Percentiles rank a stretch among this genome's conserved stretches.
Evolutionary conservation across 768 basidiomycete species (phyloP).

Genomic region (Suillus luteus): DNA sequence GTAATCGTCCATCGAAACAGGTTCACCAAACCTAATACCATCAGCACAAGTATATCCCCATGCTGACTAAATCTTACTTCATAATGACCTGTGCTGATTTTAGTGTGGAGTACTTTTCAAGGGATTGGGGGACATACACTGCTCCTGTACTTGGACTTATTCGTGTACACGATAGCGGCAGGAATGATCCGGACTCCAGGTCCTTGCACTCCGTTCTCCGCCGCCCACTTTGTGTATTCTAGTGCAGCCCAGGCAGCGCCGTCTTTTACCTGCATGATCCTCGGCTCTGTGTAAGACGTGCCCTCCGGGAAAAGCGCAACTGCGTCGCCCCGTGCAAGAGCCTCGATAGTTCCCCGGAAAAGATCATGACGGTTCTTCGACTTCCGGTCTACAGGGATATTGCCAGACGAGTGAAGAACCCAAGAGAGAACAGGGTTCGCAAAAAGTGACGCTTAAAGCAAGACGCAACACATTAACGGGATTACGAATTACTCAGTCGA

Average conservation of each 20-base stretch:
- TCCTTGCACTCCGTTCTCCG: constrained; percentile 51
- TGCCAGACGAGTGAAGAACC: constrained; percentile 87
- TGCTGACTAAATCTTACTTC: constrained; percentile 49
- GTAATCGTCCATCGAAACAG: constrained; percentile 76
- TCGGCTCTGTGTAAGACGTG: constrained; percentile 90
- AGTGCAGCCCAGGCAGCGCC: constrained; percentile 94
- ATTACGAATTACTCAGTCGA: neutral
- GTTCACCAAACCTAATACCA: constrained; percentile 71
- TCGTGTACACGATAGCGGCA: constrained; percentile 88
- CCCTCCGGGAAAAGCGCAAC: constrained; percentile 96
- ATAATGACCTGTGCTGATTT: constrained; percentile 58
- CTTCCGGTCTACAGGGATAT: constrained; percentile 96
- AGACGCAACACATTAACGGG: constrained; percentile 15
- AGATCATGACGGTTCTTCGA: constrained; percentile 88
- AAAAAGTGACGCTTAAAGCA: constrained; percentile 67
- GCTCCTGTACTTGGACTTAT: constrained; percentile 95
- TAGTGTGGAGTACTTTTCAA: constrained; percentile 18
- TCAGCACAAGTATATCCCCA: constrained; percentile 12
- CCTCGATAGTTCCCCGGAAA: constrained; percentile 88
- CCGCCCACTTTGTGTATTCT: constrained; percentile 84
- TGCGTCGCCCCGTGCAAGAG: constrained; percentile 73
- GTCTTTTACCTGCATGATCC: constrained; percentile 91
- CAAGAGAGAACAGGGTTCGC: constrained; percentile 71
- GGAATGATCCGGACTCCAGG: constrained; percentile 67
- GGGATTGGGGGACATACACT: constrained; percentile 57